Evolutionary conservation across 2,329 filamentous ascomycete genomes (phyloP).

Genomic region (Monilinia fructicola): DNA sequence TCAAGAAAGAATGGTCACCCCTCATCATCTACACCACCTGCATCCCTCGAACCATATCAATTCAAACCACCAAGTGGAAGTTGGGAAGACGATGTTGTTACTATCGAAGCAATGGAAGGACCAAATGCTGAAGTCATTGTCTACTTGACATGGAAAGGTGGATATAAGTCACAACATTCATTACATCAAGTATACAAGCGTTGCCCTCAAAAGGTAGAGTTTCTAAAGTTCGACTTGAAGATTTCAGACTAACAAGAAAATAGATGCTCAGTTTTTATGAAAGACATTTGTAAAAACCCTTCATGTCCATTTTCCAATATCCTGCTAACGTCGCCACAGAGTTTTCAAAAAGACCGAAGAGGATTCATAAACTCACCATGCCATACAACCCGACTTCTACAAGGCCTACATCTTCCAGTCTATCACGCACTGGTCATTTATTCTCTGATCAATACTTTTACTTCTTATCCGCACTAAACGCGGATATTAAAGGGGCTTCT

Average conservation of each 20-base stretch:
- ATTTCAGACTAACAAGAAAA: conserved; percentile 23
- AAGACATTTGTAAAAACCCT: conserved; percentile 42
- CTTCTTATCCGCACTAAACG: neutral
- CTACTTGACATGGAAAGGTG: conserved; percentile 72
- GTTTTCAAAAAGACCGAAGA: conserved; percentile 33
- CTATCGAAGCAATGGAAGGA: conserved; percentile 72
- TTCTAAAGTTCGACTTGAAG: neutral
- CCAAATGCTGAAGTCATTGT: conserved; percentile 61
- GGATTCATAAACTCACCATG: neutral
- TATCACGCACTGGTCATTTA: neutral
- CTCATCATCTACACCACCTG: conserved; percentile 41
- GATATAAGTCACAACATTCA: conserved; percentile 71
- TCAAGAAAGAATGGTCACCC: conserved; percentile 33
- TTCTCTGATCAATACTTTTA: neutral
- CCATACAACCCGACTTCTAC: neutral
- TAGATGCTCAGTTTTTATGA: conserved; percentile 53
- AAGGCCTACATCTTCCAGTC: neutral
- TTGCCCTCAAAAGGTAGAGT: conserved; percentile 70
- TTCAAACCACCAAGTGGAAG: conserved; percentile 71
- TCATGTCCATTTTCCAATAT: conserved; percentile 8
- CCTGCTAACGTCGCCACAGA: conserved; percentile 27
- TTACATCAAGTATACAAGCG: conserved; percentile 68
- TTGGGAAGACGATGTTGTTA: conserved; percentile 73
- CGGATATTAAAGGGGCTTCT: neutral
- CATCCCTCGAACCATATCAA: conserved; percentile 46